Base-by-base conservation (phyloP, 2,329 filamentous ascomycete species). In the Xylaria sp. region DNA sequence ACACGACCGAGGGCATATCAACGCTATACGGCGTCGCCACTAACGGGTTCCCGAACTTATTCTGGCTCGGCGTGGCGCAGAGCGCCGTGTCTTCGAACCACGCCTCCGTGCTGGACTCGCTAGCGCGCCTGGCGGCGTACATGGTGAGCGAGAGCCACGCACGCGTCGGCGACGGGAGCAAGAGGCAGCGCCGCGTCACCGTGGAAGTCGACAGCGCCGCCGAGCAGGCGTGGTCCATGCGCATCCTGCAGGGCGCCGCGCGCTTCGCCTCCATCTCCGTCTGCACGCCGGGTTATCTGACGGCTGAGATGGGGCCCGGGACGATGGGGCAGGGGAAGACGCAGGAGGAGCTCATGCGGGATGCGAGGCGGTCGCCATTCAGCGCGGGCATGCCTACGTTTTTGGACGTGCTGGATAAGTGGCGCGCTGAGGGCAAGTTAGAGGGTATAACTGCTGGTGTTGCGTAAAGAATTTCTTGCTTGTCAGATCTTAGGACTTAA, bases 261-360 rank as follows among this genome's bases (percentile, higher is more conserved):
- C 80, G 80, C 34, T 81, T 83, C 48, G 80, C 81, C 0, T 79
- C 79, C 8, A 65, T 85, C 23, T 74, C 76, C 5, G 80, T 84
- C 15, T 90, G 87, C 76, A 88, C 86, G n/a, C 87, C 87, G 0
- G 81, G 84, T 13, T 89, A 88, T 72, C 77, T 84, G 48, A 89
- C 86, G 57, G 77, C 74, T 25, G 84, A 88, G 75, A 84, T 81
- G 1, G 75, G 79, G 44, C 65, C 75, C n/a, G 70, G 69, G 0
- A 39, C 51, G 13, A 28, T 51, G 20, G 37, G 44, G 5, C 25
- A 65, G 15, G 70, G 70, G 0, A 61, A 60, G 25, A 73, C 74
- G 8, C 74, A 64, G 15, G 78, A 77, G 68, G 78, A 77, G 1
- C 71, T 77, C 70, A 71, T 79, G 44, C 82, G 80, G 73, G 68